Evolutionary conservation across 2,329 filamentous ascomycete species (phyloP).

Genomic region (Emergomyces pasteurianus): DNA sequence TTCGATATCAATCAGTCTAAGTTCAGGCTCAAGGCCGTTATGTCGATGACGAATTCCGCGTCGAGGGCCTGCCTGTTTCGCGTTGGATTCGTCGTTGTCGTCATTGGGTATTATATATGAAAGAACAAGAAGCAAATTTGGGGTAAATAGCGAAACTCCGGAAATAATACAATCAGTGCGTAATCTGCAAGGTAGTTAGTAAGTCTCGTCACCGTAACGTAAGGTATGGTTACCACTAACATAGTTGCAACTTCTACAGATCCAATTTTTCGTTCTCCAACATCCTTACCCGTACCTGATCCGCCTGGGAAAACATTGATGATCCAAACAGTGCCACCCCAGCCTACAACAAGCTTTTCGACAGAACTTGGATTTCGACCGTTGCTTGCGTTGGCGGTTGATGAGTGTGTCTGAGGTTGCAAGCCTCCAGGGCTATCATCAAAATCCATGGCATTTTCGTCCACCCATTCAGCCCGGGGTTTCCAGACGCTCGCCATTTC

Average conservation of each 20-base stretch:
- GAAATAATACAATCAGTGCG: slow-evolving; percentile 97
- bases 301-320: slow-evolving; percentile 75
- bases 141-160: slow-evolving; percentile 91
- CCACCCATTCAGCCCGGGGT: slow-evolving; percentile 82
- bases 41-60: slow-evolving; percentile 58
- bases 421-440: slow-evolving; percentile 44
- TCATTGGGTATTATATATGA: slow-evolving; percentile 72
- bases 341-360: slow-evolving; percentile 82
- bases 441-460: slow-evolving; percentile 64
- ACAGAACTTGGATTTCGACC: slow-evolving; percentile 10
- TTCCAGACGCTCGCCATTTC: slow-evolving; percentile 97
- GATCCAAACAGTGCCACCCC: slow-evolving; percentile 94
- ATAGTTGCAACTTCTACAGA: slow-evolving; percentile 86
- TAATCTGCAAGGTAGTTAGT: slow-evolving; percentile 45
- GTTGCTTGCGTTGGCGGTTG: slow-evolving; percentile 8
- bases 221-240: slow-evolving; percentile 42
- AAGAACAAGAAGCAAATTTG: slow-evolving; percentile 78
- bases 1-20: slow-evolving; percentile 78
- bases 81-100: slow-evolving; percentile 38
- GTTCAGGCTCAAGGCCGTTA: slow-evolving; percentile 73
- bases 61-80: slow-evolving; percentile 33
- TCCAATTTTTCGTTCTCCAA: slow-evolving; percentile 59
- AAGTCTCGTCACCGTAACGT: slow-evolving; percentile 18
- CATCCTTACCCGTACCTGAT: slow-evolving; percentile 52
- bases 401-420: slow-evolving; percentile 19